Evolutionary conservation across 768 basidiomycete species (phyloP).

Genomic region (Lactarius deliciosus): DNA sequence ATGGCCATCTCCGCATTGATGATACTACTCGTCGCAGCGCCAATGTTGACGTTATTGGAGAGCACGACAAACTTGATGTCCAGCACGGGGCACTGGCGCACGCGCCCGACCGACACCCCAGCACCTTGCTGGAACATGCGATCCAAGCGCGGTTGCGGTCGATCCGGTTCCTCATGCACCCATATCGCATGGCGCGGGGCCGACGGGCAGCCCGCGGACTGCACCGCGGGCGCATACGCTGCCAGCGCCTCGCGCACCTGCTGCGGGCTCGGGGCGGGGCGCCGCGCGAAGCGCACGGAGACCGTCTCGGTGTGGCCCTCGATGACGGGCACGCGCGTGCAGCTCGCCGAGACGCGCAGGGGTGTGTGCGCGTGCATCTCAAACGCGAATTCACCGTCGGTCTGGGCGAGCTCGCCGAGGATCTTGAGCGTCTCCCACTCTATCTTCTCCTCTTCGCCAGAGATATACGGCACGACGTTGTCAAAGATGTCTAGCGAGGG

Average conservation of each 20-base stretch:
- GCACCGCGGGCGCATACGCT: conserved; percentile 74
- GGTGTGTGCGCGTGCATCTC: conserved; percentile 83
- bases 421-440: conserved; percentile 99
- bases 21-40: conserved; percentile 94
- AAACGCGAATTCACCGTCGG: conserved; percentile 61
- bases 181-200: conserved; percentile 82
- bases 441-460: conserved; percentile 95
- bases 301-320: conserved; percentile 94
- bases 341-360: conserved; percentile 87
- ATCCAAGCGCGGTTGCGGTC: conserved; percentile 94
- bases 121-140: conserved; percentile 88
- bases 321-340: conserved; percentile 93
- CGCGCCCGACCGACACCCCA: conserved; percentile 86
- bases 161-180: conserved; percentile 90
- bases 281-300: conserved; percentile 75
- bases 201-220: conserved; percentile 73
- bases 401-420: conserved; percentile 72
- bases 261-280: conserved; percentile 83
- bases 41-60: conserved; percentile 91
- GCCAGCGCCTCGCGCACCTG: conserved; percentile 81
- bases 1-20: conserved; percentile 98
- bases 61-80: conserved; percentile 96
- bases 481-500: conserved; percentile 88
- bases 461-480: conserved; percentile 93
- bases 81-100: conserved; percentile 86